Base-by-base conservation (phyloP, 2,329 filamentous ascomycete genomes). In the Lasiodiplodia citricola region DNA sequence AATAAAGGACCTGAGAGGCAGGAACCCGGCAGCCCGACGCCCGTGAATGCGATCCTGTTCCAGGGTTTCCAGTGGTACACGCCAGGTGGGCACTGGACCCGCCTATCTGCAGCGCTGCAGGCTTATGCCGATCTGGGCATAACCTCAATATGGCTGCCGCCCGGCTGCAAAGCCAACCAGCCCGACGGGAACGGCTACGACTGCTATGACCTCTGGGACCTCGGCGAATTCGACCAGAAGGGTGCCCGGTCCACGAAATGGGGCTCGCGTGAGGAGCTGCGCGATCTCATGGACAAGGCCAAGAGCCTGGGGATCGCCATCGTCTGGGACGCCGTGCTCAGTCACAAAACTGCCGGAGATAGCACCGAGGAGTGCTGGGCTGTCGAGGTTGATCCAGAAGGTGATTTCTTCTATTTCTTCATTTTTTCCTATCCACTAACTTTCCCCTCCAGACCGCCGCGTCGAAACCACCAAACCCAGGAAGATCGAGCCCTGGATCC, bases 61-160 rank as follows among this genome's bases (percentile, higher is more conserved):
- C 90, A 92, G 77, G 87, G 84, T 16, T 92, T 92, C 75, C 91
- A 93, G 81, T 92, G 91, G 91, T 88, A 92, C 75, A 84, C 88
- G 7, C 88, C 89, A 2, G 84, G 85, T 57, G 86, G 89, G 71
- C 90, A 92, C 77, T 92, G 88, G 86, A 79, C 82, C 41, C 86
- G 89, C 14, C 84, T 92, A 1, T 78, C 80, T 21, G 79, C 81
- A 25, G 82, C 83, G 11, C 74, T 91, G 1, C 84, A 87, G 0
- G 79, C 80, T 3, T 81, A 92, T 2, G 87, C 87, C 72, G 80
- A 83, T 0, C 83, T 89, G 44, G 91, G 90, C 2, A 82, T 92
- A 60, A 64, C 60, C 60, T 51, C 60, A 23, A 64, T 64, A 35
- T 92, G 90, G 90, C 85, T 92, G 6, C 91, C 91, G 0, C 91